phyloP scores from a whole-genome alignment of 2,329 filamentous ascomycete species.

The Fusarium newnesense region DNA sequence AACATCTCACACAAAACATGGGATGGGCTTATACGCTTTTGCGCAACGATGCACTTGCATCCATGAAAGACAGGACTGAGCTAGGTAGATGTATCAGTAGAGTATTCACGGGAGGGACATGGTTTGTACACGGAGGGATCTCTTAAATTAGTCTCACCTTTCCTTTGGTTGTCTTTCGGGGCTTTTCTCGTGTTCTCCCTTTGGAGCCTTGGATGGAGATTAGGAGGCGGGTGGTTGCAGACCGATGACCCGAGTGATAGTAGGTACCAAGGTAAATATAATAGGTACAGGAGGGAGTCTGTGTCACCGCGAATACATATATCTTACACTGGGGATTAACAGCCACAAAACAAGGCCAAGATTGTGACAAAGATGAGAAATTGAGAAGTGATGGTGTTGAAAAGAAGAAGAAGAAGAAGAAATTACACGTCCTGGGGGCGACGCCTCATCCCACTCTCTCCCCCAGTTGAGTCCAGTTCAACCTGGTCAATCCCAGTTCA shows the following conservation, averaged over 20 bases:
- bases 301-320: slow-evolving; percentile 18
- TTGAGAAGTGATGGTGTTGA: slow-evolving; percentile 10
- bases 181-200: slow-evolving; percentile 19
- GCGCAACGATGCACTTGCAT: slow-evolving; percentile 38
- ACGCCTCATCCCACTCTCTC: slow-evolving; percentile 16
- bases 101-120: neutral
- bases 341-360: slow-evolving; percentile 3
- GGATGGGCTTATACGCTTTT: slow-evolving; percentile 20
- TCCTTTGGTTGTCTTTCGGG: slow-evolving; percentile 28
- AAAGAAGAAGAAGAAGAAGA: slow-evolving; percentile 17
- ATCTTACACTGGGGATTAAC: neutral
- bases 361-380: slow-evolving; percentile 14
- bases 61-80: slow-evolving; percentile 38
- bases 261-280: neutral
- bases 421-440: slow-evolving; percentile 13
- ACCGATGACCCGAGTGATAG: slow-evolving; percentile 4
- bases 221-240: slow-evolving; percentile 16
- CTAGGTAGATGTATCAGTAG: slow-evolving; percentile 18
- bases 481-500: neutral
- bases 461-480: neutral
- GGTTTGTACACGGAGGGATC: neutral
- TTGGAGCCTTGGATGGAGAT: neutral
- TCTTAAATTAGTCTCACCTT: slow-evolving; percentile 16
- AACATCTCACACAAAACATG: slow-evolving; percentile 22
- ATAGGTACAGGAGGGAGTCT: neutral